phyloP scores from a whole-genome alignment of 2,329 filamentous ascomycete species.

The Colletotrichum simmondsii region DNA sequence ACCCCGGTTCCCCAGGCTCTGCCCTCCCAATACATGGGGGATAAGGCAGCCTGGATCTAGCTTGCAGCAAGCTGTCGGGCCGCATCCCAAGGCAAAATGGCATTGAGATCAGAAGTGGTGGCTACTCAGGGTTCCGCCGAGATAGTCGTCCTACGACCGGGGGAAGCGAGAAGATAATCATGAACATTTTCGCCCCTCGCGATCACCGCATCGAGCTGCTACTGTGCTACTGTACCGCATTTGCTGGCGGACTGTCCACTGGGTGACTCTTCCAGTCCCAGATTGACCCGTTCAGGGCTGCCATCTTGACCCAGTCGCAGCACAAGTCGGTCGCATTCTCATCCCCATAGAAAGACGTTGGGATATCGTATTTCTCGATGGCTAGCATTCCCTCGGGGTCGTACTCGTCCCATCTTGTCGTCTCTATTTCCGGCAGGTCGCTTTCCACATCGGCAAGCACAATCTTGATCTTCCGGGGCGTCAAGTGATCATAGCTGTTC shows the following conservation, averaged over 20 bases:
- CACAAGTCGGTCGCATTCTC: slow-evolving; percentile 49
- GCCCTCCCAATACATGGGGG: neutral
- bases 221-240: neutral
- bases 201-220: neutral
- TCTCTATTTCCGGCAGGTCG: slow-evolving; percentile 37
- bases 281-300: slow-evolving; percentile 52
- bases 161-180: too few relatives aligned
- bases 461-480: slow-evolving; percentile 41
- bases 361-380: slow-evolving; percentile 52
- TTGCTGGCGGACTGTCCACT: neutral
- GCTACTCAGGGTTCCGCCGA: too few relatives aligned
- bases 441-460: slow-evolving; percentile 24
- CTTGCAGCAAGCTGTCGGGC: neutral
- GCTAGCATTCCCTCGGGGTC: slow-evolving; percentile 50
- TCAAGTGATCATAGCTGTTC: slow-evolving; percentile 40
- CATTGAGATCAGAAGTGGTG: too few relatives aligned
- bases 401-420: slow-evolving; percentile 45
- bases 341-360: slow-evolving; percentile 51
- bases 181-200: too few relatives aligned
- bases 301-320: slow-evolving; percentile 52
- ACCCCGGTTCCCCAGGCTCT: neutral
- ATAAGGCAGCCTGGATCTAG: neutral
- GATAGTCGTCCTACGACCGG: too few relatives aligned
- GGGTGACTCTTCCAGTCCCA: slow-evolving; percentile 46
- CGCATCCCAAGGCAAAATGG: neutral